A percentile compares a stretch with the other conserved stretches of the same genome.
These are phyloP conservation scores for Phialophora macrospora DNA, from an alignment of 2,329 filamentous ascomycete genomes.

Conservation along the genomic window DNA sequence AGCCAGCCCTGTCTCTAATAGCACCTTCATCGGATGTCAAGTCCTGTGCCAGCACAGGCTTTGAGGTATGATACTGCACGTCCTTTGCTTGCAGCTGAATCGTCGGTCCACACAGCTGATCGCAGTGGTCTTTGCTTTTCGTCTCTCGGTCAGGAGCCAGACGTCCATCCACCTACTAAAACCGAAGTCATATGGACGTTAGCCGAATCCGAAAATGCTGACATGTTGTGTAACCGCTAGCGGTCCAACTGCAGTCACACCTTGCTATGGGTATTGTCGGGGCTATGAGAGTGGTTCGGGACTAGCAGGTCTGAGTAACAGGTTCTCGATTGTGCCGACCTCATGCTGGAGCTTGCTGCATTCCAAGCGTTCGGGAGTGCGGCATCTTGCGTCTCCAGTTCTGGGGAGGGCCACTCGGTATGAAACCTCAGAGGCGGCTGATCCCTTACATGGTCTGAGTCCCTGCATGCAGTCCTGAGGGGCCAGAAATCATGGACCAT, in stretches of 20 bases:
- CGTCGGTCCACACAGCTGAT: neutral
- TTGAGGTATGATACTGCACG: neutral
- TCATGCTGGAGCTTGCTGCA: neutral
- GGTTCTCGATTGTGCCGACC: neutral
- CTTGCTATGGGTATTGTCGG: neutral
- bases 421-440: neutral
- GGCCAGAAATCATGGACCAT: neutral
- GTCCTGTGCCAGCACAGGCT: neutral
- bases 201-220: conserved; percentile 20
- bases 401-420: neutral
- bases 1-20: neutral
- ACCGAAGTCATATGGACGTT: conserved; percentile 8
- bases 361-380: neutral
- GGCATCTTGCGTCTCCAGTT: conserved; percentile 3
- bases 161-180: neutral
- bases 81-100: neutral
- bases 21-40: neutral
- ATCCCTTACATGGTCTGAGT: neutral
- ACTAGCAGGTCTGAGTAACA: neutral
- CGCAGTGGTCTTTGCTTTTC: neutral
- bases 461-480: neutral
- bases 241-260: neutral
- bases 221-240: conserved; percentile 20
- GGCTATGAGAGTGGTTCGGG: neutral
- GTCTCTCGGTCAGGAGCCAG: neutral